Evolutionary conservation across 805 yeast genomes (phyloP), one percentile per base, ranked within the genome.

Genomic region (Metschnikowia santaceciliae): DNA sequence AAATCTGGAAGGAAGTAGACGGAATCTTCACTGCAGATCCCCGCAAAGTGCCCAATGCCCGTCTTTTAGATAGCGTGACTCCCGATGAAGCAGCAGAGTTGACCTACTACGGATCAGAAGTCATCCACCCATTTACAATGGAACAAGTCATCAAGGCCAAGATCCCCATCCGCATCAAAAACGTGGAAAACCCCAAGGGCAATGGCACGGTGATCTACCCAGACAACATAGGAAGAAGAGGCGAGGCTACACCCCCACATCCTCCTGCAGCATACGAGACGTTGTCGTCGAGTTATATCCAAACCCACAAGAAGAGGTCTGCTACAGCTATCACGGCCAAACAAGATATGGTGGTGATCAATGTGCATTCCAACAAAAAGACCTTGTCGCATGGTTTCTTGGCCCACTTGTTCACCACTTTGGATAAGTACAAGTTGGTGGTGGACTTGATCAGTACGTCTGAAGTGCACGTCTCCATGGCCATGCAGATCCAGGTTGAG

Each of bases 1-100:
- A 94, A 72, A 89, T 94, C 46, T 94, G 99, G 99, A 94, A 94
- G 63, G 99, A 94, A 74, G 99, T 94, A 47, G 99, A 94, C 67
- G 99, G 99, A 61, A 94, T 94, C 37, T 94, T 94, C 75, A 91
- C 98, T 0, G 99, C 99, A 2, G 99, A 94, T 67, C 99, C 99
- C 38, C 78, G 99, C 54, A 94, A 94, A 62, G 98, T 94, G 30
- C 86, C 90, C 35, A 83, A 82, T 50, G 99, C 99, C 3, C 78
- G 96, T 60, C 75, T 92, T 47, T 76, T 94, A 56, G 81, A 83
- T 51, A 82, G 90, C 48, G 97, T 94, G 55, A 94, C 98, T 0
- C 99, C 99, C 3, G 98, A 94, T 65, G 99, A 94, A 73, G 99
- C 99, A 4, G 94, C 98, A 0, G 99, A 94, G 73, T 80, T 94